Evolutionary conservation across 331 rosid genomes (phyloP).

Genomic region (Malus hybrid): DNA sequence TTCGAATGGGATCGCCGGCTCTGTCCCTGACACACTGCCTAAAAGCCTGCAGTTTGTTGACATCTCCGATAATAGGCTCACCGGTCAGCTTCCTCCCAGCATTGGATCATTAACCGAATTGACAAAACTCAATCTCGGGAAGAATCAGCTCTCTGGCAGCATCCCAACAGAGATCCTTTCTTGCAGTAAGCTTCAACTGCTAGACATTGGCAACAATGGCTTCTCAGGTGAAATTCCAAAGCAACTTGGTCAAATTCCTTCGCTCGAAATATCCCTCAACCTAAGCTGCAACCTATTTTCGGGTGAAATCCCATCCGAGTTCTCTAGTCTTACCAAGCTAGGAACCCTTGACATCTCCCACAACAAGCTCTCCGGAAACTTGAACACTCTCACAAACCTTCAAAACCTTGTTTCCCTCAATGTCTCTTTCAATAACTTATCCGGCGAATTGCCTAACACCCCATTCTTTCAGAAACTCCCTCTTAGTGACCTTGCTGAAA

Average conservation of each 20-base stretch:
- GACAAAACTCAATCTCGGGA: slow-evolving; percentile 66
- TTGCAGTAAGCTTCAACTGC: slow-evolving; percentile 64
- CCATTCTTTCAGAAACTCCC: slow-evolving; percentile 68
- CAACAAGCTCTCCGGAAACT: slow-evolving; percentile 64
- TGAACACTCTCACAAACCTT: slow-evolving; percentile 39
- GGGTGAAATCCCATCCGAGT: slow-evolving; percentile 64
- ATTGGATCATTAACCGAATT: slow-evolving; percentile 60
- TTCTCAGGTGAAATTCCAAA: slow-evolving; percentile 71
- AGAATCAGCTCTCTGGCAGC: slow-evolving; percentile 55
- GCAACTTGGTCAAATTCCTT: slow-evolving; percentile 57
- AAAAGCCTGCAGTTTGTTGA: slow-evolving; percentile 57
- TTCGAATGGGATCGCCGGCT: slow-evolving; percentile 62
- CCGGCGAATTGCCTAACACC: slow-evolving; percentile 65
- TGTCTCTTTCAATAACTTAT: slow-evolving; percentile 67
- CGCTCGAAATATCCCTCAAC: slow-evolving; percentile 84
- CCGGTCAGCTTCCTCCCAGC: slow-evolving; percentile 43
- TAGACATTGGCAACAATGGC: slow-evolving; percentile 75
- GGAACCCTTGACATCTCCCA: slow-evolving; percentile 78
- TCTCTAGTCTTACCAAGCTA: slow-evolving; percentile 59
- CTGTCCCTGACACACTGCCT: slow-evolving; percentile 66
- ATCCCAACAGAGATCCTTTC: slow-evolving; percentile 72
- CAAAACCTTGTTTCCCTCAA: slow-evolving; percentile 69
- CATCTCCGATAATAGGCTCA: slow-evolving; percentile 63
- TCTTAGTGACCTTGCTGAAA: slow-evolving; percentile 47
- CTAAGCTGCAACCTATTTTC: slow-evolving; percentile 76